Conservation (phyloP, 2,329 filamentous ascomycete species). For the Huntiella savannae region DNA sequence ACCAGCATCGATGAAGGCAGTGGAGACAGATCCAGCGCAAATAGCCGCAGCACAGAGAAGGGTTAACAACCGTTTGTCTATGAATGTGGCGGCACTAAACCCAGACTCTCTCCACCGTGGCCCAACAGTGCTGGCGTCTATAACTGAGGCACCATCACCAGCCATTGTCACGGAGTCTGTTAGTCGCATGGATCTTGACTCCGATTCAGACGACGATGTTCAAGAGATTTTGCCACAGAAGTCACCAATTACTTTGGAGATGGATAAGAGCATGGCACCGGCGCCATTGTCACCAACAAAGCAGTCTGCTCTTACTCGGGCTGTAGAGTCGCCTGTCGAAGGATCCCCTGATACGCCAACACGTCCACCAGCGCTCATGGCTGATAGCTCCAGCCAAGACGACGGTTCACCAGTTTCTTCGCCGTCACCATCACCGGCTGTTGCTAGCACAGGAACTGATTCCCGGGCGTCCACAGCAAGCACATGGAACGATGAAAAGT, state of each 20-base stretch:
- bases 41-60: conserved; percentile 5
- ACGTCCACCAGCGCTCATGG: conserved; percentile 47
- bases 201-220: conserved; percentile 37
- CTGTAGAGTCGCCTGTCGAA: conserved; percentile 47
- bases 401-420: conserved; percentile 39
- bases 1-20: conserved; percentile 37
- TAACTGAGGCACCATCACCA: conserved; percentile 20
- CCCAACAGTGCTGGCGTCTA: not conserved
- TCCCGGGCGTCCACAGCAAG: conserved; percentile 23
- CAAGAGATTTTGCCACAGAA: conserved; percentile 15
- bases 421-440: conserved; percentile 35
- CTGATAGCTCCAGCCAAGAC: conserved; percentile 53
- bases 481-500: conserved; percentile 70
- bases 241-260: not conserved
- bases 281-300: conserved; percentile 18
- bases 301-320: not conserved
- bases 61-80: conserved; percentile 6
- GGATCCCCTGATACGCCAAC: conserved; percentile 28
- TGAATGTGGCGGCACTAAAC: not conserved
- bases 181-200: conserved; percentile 47
- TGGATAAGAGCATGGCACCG: conserved; percentile 15
- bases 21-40: conserved; percentile 32
- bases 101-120: not conserved
- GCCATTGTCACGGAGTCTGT: conserved; percentile 25
- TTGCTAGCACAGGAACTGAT: conserved; percentile 1